Evolutionary conservation across 139 green algal genomes (phyloP).

Genomic region (Trebouxia sp.): DNA sequence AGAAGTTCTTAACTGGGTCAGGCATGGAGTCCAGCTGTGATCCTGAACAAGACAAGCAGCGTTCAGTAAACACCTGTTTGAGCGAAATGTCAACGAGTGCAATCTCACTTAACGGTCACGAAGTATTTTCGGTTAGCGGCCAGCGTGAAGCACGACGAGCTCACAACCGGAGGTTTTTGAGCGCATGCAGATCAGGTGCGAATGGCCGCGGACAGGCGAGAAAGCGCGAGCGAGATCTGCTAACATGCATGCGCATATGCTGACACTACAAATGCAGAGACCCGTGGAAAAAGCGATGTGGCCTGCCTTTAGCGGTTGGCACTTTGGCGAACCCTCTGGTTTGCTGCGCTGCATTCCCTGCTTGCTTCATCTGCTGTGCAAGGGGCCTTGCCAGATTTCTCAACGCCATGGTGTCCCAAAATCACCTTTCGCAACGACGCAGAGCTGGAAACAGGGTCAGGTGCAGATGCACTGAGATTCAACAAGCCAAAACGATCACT

Average conservation of each 20-base stretch:
- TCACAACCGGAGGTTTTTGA: not conserved
- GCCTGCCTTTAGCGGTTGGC: not conserved
- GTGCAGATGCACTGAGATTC: too few relatives aligned
- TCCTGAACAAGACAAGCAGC: not conserved
- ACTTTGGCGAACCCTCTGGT: not conserved
- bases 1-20: slow-evolving; percentile 23
- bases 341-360: not conserved
- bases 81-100: not conserved
- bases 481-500: too few relatives aligned
- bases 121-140: not conserved
- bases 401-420: not conserved
- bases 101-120: too few relatives aligned
- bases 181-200: too few relatives aligned
- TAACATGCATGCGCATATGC: not conserved
- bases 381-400: slow-evolving; percentile 3
- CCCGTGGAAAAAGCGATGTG: not conserved
- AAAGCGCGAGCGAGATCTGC: too few relatives aligned
- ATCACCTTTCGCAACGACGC: not conserved
- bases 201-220: too few relatives aligned
- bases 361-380: slow-evolving; percentile 13
- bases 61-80: not conserved
- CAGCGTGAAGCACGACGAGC: too few relatives aligned
- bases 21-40: slow-evolving; percentile 17
- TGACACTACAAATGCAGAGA: not conserved
- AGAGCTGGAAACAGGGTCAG: not conserved